phyloP scores from a whole-genome alignment of 257 asterid genomes.

The Nicotiana knightiana region DNA sequence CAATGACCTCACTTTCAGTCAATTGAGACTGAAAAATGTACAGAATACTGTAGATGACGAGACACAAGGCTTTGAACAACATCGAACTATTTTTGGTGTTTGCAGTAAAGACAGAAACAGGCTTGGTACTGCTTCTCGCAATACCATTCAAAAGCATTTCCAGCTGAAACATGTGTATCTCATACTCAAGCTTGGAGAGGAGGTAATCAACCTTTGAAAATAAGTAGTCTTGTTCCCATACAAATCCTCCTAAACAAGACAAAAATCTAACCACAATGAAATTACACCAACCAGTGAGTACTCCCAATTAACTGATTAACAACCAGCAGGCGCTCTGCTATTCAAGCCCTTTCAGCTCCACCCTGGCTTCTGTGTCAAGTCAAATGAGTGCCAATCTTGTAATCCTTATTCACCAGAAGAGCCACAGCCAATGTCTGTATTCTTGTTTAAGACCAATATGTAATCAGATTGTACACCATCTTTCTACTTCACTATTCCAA shows the following conservation, averaged over 20 bases:
- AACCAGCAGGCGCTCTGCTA: not conserved
- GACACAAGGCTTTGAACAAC: not conserved
- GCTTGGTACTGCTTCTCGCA: not conserved
- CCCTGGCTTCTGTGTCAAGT: not conserved
- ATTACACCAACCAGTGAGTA: not conserved
- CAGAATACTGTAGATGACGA: not conserved
- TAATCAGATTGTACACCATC: not conserved
- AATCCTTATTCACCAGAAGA: not conserved
- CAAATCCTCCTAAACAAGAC: not conserved
- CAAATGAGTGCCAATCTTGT: not conserved
- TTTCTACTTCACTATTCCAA: not conserved
- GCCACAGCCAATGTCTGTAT: not conserved
- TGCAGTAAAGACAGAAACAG: not conserved
- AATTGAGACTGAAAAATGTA: not conserved
- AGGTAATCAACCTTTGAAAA: too few relatives aligned
- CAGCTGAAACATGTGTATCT: not conserved
- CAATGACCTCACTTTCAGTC: not conserved
- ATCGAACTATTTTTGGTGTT: not conserved
- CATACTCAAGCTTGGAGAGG: not conserved
- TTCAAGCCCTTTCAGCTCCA: not conserved
- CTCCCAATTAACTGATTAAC: not conserved
- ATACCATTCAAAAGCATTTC: not conserved
- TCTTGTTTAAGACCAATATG: not conserved
- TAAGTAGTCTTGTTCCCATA: not conserved
- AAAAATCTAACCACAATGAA: not conserved